A percentile compares a stretch with the other conserved stretches of the same genome.
Evolutionary conservation across 768 basidiomycete genomes (phyloP).

Genomic region (Mycena metata): DNA sequence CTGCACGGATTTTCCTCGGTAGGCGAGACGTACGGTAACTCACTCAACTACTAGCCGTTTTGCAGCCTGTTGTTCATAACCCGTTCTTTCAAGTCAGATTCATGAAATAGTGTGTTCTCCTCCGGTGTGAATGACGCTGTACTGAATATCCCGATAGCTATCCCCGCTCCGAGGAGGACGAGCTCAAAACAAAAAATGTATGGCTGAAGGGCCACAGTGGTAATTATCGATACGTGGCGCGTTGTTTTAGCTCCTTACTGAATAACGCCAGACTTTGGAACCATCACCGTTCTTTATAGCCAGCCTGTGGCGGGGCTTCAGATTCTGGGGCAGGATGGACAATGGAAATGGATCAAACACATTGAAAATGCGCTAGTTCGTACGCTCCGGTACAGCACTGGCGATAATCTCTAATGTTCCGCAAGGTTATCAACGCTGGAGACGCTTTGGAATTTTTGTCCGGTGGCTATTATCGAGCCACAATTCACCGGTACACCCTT

Average conservation of each 20-base stretch:
- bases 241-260: background rate
- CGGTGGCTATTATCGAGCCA: constrained; percentile 71
- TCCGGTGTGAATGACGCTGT: background rate
- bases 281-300: constrained; percentile 70
- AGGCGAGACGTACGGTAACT: constrained; percentile 59
- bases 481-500: constrained; percentile 58
- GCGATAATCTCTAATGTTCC: background rate
- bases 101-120: constrained; percentile 71
- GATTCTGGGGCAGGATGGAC: constrained; percentile 64
- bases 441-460: constrained; percentile 73
- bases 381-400: no score
- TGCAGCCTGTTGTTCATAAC: background rate
- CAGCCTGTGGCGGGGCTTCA: constrained; percentile 73
- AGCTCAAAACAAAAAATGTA: constrained; percentile 63
- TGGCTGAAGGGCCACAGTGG: constrained; percentile 75
- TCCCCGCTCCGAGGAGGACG: constrained; percentile 64
- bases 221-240: constrained; percentile 29
- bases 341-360: constrained; percentile 72
- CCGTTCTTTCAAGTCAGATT: constrained; percentile 59
- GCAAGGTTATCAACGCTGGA: constrained; percentile 70
- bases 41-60: background rate
- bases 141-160: constrained; percentile 50
- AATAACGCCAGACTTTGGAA: constrained; percentile 59
- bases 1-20: constrained; percentile 58
- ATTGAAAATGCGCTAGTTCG: constrained; percentile 69